Evolutionary conservation across 805 yeast genomes (phyloP).

Genomic region (Teunomyces gatunensis): DNA sequence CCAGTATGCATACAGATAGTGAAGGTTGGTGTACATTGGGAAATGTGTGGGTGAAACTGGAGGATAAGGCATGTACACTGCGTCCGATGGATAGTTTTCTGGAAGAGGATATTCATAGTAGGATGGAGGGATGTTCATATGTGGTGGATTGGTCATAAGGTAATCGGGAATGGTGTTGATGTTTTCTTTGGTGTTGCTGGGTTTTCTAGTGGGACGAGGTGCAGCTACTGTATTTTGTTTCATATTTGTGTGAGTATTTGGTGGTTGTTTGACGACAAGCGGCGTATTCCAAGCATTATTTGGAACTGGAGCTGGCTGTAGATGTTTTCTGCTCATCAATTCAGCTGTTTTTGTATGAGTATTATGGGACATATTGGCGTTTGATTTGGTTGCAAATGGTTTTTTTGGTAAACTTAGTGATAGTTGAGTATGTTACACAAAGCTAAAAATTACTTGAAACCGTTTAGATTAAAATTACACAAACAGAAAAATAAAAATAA

Average conservation of each 20-base stretch:
- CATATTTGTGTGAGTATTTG: neutral
- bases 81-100: neutral
- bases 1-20: neutral
- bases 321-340: no score
- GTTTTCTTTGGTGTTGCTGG: neutral
- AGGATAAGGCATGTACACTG: neutral
- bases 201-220: neutral
- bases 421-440: neutral
- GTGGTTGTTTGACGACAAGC: neutral
- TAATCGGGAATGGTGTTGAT: neutral
- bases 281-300: slow-evolving; percentile 7
- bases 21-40: slow-evolving; percentile 1
- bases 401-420: neutral
- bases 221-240: neutral
- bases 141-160: neutral
- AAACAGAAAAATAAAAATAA: neutral
- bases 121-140: neutral
- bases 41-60: neutral
- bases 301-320: slow-evolving; percentile 10
- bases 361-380: neutral
- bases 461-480: neutral
- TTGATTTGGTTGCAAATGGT: slow-evolving; percentile 1
- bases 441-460: neutral
- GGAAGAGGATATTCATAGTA: neutral
- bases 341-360: neutral